phyloP scores from a whole-genome alignment of 2,329 filamentous ascomycete species.

The Monosporascus sp. region DNA sequence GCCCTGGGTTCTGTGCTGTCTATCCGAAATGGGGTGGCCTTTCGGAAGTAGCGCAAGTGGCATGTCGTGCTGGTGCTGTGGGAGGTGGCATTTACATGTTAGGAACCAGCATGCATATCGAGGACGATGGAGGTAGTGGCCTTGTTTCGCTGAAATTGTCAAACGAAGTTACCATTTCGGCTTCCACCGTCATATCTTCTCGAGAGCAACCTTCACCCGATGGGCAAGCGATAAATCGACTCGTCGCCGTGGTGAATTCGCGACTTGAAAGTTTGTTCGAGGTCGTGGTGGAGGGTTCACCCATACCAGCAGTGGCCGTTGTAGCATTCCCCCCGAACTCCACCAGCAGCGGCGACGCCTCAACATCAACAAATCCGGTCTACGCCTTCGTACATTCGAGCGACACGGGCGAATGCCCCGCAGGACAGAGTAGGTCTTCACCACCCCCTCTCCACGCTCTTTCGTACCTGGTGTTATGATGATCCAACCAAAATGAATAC shows the following conservation, averaged over 20 bases:
- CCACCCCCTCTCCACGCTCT: conserved; percentile 11
- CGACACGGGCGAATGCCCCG: conserved; percentile 87
- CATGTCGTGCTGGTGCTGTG: conserved; percentile 84
- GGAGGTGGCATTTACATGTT: conserved; percentile 89
- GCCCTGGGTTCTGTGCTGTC: conserved; percentile 82
- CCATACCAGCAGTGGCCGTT: conserved; percentile 67
- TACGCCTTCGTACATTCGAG: conserved; percentile 72
- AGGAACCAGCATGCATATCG: conserved; percentile 56
- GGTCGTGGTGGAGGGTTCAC: conserved; percentile 65
- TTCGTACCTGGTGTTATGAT: conserved; percentile 62
- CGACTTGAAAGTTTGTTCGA: conserved; percentile 64
- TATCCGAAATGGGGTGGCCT: conserved; percentile 90
- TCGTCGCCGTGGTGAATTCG: conserved; percentile 66
- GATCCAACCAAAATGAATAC: conserved; percentile 75
- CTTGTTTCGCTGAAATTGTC: conserved; percentile 46
- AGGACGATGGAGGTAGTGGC: conserved; percentile 17
- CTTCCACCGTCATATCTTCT: conserved; percentile 47
- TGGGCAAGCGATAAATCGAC: conserved; percentile 44
- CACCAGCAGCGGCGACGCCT: conserved; percentile 24
- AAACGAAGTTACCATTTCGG: conserved; percentile 52
- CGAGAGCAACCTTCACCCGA: conserved; percentile 26
- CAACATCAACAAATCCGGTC: conserved; percentile 39
- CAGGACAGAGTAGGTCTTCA: conserved; percentile 75
- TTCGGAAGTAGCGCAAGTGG: conserved; percentile 85
- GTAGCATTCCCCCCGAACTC: conserved; percentile 58